These are phyloP conservation scores for Tolypocladium cylindrosporum DNA, from an alignment of 2,329 filamentous ascomycete genomes.

Conservation along the genomic window DNA sequence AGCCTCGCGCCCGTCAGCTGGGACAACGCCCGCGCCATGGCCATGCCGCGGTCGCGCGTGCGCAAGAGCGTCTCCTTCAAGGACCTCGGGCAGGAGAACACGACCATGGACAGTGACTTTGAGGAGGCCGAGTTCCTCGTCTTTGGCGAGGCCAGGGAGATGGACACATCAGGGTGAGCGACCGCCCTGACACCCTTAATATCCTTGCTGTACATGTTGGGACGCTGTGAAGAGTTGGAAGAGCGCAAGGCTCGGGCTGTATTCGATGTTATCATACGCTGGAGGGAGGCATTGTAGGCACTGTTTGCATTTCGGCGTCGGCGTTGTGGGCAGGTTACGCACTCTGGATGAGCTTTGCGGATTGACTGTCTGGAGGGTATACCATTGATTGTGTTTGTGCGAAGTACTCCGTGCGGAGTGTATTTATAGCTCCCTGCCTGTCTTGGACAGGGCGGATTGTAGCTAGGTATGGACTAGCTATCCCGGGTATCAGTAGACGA, in stretches of 20 bases:
- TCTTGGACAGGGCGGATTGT: background rate
- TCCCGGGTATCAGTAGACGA: background rate
- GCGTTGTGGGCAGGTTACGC: background rate
- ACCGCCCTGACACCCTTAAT: background rate
- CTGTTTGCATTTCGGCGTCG: background rate
- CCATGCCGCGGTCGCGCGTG: conserved; percentile 30
- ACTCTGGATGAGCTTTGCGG: background rate
- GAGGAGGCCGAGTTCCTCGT: conserved; percentile 60
- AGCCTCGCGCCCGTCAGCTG: conserved; percentile 26
- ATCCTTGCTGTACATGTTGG: too few species aligned
- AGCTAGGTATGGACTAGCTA: background rate
- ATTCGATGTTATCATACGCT: background rate
- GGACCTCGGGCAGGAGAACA: conserved; percentile 35
- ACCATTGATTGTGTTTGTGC: background rate
- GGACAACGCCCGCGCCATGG: conserved; percentile 34
- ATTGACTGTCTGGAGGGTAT: background rate
- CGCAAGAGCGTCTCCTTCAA: conserved; percentile 13
- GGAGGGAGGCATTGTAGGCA: background rate
- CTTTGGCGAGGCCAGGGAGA: conserved; percentile 28
- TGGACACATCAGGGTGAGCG: conserved; percentile 19
- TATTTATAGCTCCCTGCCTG: background rate
- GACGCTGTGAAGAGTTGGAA: too few species aligned
- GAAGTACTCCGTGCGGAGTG: background rate
- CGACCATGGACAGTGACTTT: conserved; percentile 44
- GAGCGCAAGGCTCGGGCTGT: background rate